A percentile compares a stretch with the other conserved stretches of the same genome.
Evolutionary conservation across 176 grass and related monocot species (phyloP).

Genomic region (Avena sativa): DNA sequence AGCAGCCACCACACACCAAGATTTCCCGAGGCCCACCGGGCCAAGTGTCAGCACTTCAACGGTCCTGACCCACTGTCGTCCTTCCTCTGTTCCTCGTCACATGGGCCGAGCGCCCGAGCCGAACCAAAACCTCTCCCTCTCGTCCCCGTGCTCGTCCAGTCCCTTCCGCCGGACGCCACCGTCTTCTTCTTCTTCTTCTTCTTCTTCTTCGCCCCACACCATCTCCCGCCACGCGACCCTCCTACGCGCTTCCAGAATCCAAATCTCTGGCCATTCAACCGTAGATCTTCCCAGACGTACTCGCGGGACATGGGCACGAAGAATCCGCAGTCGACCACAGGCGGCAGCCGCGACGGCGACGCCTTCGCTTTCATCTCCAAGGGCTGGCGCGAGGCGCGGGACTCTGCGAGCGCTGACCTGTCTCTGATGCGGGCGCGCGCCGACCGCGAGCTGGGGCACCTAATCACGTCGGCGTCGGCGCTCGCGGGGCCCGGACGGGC

Average conservation of each 20-base stretch:
- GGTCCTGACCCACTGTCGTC: neutral
- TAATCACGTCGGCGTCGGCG: constrained; percentile 51
- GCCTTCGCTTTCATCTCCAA: constrained; percentile 76
- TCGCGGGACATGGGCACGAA: constrained; percentile 4
- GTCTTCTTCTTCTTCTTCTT: constrained; percentile 32
- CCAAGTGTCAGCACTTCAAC: neutral
- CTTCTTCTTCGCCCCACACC: neutral
- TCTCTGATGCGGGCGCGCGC: constrained; percentile 60
- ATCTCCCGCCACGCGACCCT: constrained; percentile 5
- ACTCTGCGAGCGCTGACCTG: constrained; percentile 73
- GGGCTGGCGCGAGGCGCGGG: constrained; percentile 85
- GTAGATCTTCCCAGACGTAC: neutral
- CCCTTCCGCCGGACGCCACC: constrained; percentile 14
- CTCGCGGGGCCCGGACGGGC: constrained; percentile 35
- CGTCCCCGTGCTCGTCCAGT: neutral
- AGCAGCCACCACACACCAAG: constrained; percentile 28
- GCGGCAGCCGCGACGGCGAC: constrained; percentile 29
- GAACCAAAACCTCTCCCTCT: neutral
- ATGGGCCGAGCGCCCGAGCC: neutral
- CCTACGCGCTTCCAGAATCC: constrained; percentile 45
- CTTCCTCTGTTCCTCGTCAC: neutral
- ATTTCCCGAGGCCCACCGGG: constrained; percentile 33
- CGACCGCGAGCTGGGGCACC: constrained; percentile 74
- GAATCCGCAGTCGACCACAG: neutral
- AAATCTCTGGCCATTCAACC: neutral